Percentiles rank a stretch among this genome's conserved stretches.
phyloP scores from a whole-genome alignment of 768 basidiomycete genomes.

The Chalciporus chontae region DNA sequence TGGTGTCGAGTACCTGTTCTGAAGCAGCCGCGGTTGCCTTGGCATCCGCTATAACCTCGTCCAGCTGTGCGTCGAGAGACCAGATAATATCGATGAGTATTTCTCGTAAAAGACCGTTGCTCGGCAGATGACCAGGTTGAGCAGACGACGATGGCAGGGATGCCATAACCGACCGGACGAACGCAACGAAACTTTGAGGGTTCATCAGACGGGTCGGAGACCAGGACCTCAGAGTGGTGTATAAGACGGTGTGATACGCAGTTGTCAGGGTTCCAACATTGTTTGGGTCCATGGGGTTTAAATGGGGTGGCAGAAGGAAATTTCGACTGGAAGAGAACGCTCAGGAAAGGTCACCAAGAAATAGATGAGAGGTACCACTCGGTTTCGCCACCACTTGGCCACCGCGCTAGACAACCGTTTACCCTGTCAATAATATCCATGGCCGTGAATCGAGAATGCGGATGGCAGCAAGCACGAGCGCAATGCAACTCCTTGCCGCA shows the following conservation, averaged over 20 bases:
- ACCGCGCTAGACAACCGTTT: slow-evolving; percentile 45
- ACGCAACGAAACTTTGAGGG: slow-evolving; percentile 51
- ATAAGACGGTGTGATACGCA: slow-evolving; percentile 65
- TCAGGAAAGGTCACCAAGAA: slow-evolving; percentile 16
- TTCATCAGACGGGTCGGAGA: slow-evolving; percentile 45
- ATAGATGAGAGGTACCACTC: slow-evolving; percentile 49
- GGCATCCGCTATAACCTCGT: slow-evolving; percentile 61
- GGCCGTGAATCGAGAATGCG: slow-evolving; percentile 10
- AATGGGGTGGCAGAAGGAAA: slow-evolving; percentile 57
- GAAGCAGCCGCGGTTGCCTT: slow-evolving; percentile 38
- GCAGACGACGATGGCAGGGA: slow-evolving; percentile 65
- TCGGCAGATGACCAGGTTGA: slow-evolving; percentile 34
- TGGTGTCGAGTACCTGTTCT: slow-evolving; percentile 28
- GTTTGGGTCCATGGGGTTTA: slow-evolving; percentile 50
- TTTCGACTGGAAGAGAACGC: slow-evolving; percentile 45
- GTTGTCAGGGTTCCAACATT: slow-evolving; percentile 58
- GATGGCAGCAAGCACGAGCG: slow-evolving; percentile 14
- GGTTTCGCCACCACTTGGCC: slow-evolving; percentile 57
- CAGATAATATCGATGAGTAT: slow-evolving; percentile 77
- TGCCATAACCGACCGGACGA: slow-evolving; percentile 59
- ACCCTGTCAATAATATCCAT: slow-evolving; percentile 65
- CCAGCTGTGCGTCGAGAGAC: slow-evolving; percentile 74
- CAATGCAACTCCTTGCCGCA: slow-evolving; percentile 11
- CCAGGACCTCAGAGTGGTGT: slow-evolving; percentile 57
- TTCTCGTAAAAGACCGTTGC: slow-evolving; percentile 55